Base-by-base conservation (phyloP, 345 rosid genomes). In the Euphorbia pulcherrima region DNA sequence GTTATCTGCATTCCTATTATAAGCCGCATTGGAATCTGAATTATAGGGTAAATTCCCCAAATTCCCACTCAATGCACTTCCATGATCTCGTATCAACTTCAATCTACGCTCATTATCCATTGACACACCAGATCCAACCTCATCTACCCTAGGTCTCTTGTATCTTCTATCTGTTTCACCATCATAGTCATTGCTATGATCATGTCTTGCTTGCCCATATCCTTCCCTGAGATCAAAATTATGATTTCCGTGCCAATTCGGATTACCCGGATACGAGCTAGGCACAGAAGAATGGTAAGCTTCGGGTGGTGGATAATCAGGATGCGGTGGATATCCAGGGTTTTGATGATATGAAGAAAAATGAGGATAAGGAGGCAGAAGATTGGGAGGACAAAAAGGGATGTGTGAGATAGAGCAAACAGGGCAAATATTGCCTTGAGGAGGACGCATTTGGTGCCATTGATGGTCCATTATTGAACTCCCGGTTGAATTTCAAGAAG, bases 51-150 rank as follows among this genome's bases (percentile, higher is more conserved):
- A 28, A 61, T 37, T 61, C 13, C 23, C 21, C 29, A 41, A 40
- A 62, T 62, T 41, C 28, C n/a, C 53, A 30, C 64, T 51, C 16
- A 57, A 44, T 12, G 77, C 73, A 56, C 75, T 79, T 44, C 98
- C 97, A 41, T 93, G 96, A 73, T 93, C 96, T 21, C 84, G 85
- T 28, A 93, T 86, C 77, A 90, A 79, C 87, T 85, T 87, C 82
- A 90, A 78, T 72, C 98, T 80, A 52, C 95, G 90, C 71, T 90
- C 96, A 33, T 83, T 72, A 6, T 87, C 96, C 40, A 74, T 76
- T 0, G 65, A 44, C 68, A 60, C 71, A 55, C 68, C 67, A 21
- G 75, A 67, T 27, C 41, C 75, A 55, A 76, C 41, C 28, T 77
- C 81, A 48, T 84, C 89, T 55, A 84, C 80, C 73, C 88, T 84